Conservation (phyloP, 495 filamentous ascomycete species). For the Penicillium riverlandense region DNA sequence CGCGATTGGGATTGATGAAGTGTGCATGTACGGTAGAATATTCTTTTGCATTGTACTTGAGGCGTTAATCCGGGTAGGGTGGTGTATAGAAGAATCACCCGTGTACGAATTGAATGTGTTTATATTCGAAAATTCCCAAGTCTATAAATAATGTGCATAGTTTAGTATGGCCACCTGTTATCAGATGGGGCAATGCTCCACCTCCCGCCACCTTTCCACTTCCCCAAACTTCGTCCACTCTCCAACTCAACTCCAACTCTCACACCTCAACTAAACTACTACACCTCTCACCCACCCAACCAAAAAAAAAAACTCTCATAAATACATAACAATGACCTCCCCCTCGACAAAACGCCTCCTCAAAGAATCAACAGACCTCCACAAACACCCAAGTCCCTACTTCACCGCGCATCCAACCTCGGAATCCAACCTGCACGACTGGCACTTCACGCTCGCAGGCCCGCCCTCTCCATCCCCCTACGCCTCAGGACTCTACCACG, state of each 20-base stretch:
- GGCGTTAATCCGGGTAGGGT: no score
- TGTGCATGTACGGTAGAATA: neutral
- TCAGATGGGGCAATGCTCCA: no score
- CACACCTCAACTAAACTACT: neutral
- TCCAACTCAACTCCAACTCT: neutral
- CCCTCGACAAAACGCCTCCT: slow-evolving; percentile 46
- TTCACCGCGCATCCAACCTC: slow-evolving; percentile 70
- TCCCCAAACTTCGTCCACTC: neutral
- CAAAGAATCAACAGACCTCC: slow-evolving; percentile 81
- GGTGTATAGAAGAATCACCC: no score
- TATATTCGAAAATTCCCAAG: no score
- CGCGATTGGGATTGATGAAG: slow-evolving; percentile 34
- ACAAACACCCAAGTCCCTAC: slow-evolving; percentile 67
- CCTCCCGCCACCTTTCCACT: no score
- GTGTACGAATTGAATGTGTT: no score
- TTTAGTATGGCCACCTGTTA: no score
- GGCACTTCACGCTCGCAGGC: slow-evolving; percentile 97
- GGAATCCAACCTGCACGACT: slow-evolving; percentile 90
- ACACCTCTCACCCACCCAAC: neutral
- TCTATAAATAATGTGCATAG: no score
- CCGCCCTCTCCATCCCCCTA: slow-evolving; percentile 78
- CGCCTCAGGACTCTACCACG: slow-evolving; percentile 81
- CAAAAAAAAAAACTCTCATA: slow-evolving; percentile 1
- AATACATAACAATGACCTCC: slow-evolving; percentile 20
- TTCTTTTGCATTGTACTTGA: neutral